Conservation (phyloP, 768 basidiomycete species). For the Agrocybe praecox region DNA sequence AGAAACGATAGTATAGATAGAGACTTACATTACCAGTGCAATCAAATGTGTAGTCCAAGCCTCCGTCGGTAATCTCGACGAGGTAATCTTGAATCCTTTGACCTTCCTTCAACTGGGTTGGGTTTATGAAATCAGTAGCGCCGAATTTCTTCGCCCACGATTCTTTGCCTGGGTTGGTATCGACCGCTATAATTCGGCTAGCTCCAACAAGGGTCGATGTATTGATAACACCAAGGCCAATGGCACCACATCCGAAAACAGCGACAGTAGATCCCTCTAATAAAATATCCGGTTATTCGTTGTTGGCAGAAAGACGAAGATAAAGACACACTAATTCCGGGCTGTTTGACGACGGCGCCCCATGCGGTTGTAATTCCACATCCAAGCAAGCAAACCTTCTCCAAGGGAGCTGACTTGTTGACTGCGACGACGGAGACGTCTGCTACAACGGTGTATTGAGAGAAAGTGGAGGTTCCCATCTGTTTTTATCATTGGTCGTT, state of each 20-base stretch:
- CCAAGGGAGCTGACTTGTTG: constrained; percentile 81
- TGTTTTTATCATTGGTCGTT: constrained; percentile 31
- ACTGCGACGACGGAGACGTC: constrained; percentile 96
- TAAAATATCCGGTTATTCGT: constrained; percentile 3
- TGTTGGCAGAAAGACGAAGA: background rate
- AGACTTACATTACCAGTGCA: constrained; percentile 80
- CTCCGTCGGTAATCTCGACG: constrained; percentile 93
- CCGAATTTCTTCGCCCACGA: constrained; percentile 91
- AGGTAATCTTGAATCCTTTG: constrained; percentile 88
- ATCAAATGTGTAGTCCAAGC: constrained; percentile 96
- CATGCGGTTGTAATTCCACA: constrained; percentile 99
- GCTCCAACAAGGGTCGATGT: constrained; percentile 80
- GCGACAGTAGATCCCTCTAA: constrained; percentile 86
- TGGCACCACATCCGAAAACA: constrained; percentile 95
- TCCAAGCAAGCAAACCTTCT: constrained; percentile 96
- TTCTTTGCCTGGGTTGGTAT: constrained; percentile 86
- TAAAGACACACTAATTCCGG: constrained; percentile 68
- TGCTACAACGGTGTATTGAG: constrained; percentile 99
- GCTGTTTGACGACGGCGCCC: constrained; percentile 93
- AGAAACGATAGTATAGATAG: background rate
- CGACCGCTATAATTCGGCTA: constrained; percentile 88
- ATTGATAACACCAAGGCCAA: constrained; percentile 91
- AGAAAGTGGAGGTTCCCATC: constrained; percentile 99
- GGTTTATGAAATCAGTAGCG: constrained; percentile 94
- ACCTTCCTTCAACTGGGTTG: constrained; percentile 69